These are phyloP conservation scores for Cucumis variabilis DNA, from an alignment of 331 rosid species.

Conservation along the genomic window DNA sequence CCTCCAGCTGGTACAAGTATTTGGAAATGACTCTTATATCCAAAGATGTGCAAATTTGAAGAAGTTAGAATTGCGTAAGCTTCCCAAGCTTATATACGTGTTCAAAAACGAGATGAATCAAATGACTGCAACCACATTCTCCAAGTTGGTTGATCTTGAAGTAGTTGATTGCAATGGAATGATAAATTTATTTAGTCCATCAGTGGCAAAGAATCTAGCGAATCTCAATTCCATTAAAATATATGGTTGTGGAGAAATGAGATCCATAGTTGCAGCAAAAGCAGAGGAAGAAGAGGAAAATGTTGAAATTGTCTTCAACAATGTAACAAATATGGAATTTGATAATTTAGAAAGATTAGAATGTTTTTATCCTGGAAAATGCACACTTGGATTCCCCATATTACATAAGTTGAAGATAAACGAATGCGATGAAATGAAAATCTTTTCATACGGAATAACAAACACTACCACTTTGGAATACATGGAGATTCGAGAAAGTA, in stretches of 20 bases:
- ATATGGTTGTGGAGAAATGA: neutral
- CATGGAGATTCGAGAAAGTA: too few species aligned
- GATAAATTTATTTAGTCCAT: neutral
- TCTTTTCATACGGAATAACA: too few species aligned
- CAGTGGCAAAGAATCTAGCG: neutral
- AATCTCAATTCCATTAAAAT: neutral
- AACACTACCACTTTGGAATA: too few species aligned
- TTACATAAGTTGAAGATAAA: too few species aligned
- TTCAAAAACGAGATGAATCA: neutral
- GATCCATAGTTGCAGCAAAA: neutral
- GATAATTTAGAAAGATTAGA: neutral
- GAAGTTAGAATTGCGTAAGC: neutral
- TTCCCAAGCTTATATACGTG: too few species aligned
- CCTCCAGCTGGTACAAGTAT: too few species aligned
- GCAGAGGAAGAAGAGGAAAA: neutral
- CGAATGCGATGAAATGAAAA: too few species aligned
- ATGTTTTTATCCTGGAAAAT: too few species aligned
- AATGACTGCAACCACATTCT: neutral
- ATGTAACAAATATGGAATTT: neutral
- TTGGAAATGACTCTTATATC: too few species aligned
- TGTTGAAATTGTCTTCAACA: neutral
- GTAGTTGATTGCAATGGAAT: neutral
- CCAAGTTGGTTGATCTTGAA: neutral
- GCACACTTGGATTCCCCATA: too few species aligned
- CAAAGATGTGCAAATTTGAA: neutral